These are phyloP conservation scores for Lachancea sp. DNA, from an alignment of 805 yeast species.

Conservation along the genomic window DNA sequence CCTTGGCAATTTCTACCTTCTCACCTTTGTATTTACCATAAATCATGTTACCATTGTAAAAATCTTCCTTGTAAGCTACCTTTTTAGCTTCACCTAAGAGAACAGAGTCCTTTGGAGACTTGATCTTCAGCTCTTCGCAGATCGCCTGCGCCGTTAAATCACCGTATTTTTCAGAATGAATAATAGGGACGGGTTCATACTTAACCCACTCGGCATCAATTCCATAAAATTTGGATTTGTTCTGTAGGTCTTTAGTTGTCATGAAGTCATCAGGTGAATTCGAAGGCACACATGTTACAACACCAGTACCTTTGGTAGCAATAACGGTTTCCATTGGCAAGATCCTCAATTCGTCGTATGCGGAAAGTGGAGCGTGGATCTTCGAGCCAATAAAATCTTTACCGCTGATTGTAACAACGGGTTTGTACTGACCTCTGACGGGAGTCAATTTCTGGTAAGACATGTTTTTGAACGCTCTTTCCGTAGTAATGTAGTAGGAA, in stretches of 20 bases:
- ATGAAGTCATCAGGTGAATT: slow-evolving; percentile 97
- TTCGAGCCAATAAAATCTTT: slow-evolving; percentile 73
- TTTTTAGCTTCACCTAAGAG: slow-evolving; percentile 91
- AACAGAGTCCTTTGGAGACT: slow-evolving; percentile 86
- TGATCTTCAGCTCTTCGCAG: slow-evolving; percentile 82
- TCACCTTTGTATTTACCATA: slow-evolving; percentile 81
- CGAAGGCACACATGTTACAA: slow-evolving; percentile 97
- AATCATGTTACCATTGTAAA: slow-evolving; percentile 78
- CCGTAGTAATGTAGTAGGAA: slow-evolving; percentile 75
- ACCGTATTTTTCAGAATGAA: slow-evolving; percentile 81
- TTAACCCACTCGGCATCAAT: slow-evolving; percentile 83
- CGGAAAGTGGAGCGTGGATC: slow-evolving; percentile 78
- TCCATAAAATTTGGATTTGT: slow-evolving; percentile 86
- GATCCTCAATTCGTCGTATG: slow-evolving; percentile 62
- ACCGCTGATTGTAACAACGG: slow-evolving; percentile 61
- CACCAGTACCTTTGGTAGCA: slow-evolving; percentile 97
- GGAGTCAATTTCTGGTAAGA: slow-evolving; percentile 91
- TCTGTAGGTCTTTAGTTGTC: slow-evolving; percentile 73
- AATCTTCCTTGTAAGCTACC: slow-evolving; percentile 93
- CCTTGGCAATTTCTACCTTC: slow-evolving; percentile 86
- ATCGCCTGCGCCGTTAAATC: slow-evolving; percentile 78
- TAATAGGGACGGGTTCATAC: slow-evolving; percentile 64
- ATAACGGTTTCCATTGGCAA: slow-evolving; percentile 97
- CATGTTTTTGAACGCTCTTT: slow-evolving; percentile 97
- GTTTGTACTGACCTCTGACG: slow-evolving; percentile 65